Conservation (phyloP, 108 stramenopile genomes). For the Cyclostephanos invisitatus region DNA sequence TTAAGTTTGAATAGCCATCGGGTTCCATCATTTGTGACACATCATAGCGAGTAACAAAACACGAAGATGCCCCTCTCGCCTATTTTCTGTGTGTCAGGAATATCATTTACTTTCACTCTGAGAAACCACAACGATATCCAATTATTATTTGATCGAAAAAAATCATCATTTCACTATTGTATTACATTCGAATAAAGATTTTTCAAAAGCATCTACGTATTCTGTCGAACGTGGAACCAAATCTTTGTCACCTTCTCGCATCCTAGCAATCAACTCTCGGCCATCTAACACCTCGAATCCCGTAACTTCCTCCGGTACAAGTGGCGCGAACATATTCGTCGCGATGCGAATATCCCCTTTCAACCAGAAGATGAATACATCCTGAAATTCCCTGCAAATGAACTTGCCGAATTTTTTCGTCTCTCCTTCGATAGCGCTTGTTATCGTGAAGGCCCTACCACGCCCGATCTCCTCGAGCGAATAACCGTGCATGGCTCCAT, state of each 20-base stretch:
- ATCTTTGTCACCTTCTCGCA: conserved; percentile 26
- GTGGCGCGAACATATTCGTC: conserved; percentile 31
- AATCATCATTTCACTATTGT: too few relatives aligned
- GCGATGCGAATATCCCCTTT: conserved; percentile 18
- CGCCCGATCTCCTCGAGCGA: conserved; percentile 19
- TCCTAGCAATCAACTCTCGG: conserved; percentile 25
- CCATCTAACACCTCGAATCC: conserved; percentile 44
- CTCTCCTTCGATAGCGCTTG: conserved; percentile 46
- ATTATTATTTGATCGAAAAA: too few relatives aligned
- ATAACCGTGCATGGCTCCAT: conserved; percentile 11
- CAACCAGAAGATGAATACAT: conserved; percentile 43
- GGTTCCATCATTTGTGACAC: too few relatives aligned
- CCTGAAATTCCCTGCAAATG: conserved; percentile 49
- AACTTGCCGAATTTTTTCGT: conserved; percentile 37
- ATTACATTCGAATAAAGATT: conserved; percentile 6
- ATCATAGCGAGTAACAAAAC: too few relatives aligned
- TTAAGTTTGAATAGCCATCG: too few relatives aligned
- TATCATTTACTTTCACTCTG: too few relatives aligned
- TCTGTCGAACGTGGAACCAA: conserved; percentile 34
- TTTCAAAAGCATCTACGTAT: conserved; percentile 41
- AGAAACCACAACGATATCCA: too few relatives aligned
- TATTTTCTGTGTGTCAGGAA: too few relatives aligned
- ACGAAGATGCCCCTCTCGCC: too few relatives aligned
- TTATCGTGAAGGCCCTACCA: conserved; percentile 34
- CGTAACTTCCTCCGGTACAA: conserved; percentile 35